Conservation (phyloP, 2,329 filamentous ascomycete genomes). For the Ambrosiella beaveri region DNA sequence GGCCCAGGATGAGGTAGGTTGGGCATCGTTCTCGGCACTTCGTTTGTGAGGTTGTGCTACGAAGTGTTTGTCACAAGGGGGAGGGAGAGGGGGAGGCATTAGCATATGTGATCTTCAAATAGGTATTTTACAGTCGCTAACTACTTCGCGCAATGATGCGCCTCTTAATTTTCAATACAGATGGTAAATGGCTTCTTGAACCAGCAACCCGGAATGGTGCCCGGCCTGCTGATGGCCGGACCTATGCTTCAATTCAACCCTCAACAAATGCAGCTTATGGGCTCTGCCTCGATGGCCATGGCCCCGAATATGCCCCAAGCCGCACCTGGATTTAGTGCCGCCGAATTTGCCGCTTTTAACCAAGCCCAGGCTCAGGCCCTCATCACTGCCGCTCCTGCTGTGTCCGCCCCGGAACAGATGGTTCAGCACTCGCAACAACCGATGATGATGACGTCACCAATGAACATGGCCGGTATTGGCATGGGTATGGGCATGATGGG, state of each 20-base stretch:
- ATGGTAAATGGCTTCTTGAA: slow-evolving; percentile 92
- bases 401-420: slow-evolving; percentile 15
- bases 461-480: slow-evolving; percentile 36
- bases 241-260: slow-evolving; percentile 31
- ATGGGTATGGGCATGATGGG: slow-evolving; percentile 26
- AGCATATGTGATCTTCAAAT: not conserved
- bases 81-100: not conserved
- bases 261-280: slow-evolving; percentile 20
- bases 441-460: slow-evolving; percentile 33
- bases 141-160: not conserved
- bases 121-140: not conserved
- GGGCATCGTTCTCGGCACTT: not conserved
- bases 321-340: slow-evolving; percentile 43
- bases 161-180: slow-evolving; percentile 25
- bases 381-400: slow-evolving; percentile 37
- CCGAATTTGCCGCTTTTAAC: slow-evolving; percentile 79
- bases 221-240: slow-evolving; percentile 35
- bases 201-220: slow-evolving; percentile 45
- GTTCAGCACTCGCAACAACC: slow-evolving; percentile 7
- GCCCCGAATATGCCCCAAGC: slow-evolving; percentile 27
- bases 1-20: slow-evolving; percentile 48
- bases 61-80: not conserved
- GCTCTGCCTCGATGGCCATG: slow-evolving; percentile 29
- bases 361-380: slow-evolving; percentile 39
- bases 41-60: not conserved